These are phyloP conservation scores for Cryptosporidium viatorum DNA, from an alignment of 169 alveolate genomes.

Conservation along the genomic window DNA sequence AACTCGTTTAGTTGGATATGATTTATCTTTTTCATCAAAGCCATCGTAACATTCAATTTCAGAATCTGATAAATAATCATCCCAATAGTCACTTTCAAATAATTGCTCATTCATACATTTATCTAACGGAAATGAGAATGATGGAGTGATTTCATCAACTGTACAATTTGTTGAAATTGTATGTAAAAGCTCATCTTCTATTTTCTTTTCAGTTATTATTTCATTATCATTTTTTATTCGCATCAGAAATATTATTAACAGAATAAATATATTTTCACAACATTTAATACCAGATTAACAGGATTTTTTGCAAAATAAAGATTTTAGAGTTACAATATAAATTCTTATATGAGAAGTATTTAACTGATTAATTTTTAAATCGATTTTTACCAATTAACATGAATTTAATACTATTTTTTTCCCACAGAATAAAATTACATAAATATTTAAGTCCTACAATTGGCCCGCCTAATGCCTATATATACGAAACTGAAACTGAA, in stretches of 20 bases:
- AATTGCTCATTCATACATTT: neutral
- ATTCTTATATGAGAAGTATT: neutral
- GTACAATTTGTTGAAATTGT: constrained; percentile 25
- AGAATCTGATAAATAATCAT: constrained; percentile 62
- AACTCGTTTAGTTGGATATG: neutral
- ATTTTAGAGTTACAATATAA: neutral
- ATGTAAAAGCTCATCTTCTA: constrained; percentile 26
- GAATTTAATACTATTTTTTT: no score
- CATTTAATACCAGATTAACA: constrained; percentile 30
- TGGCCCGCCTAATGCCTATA: neutral
- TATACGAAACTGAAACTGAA: neutral
- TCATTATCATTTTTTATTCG: neutral
- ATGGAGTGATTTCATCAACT: neutral
- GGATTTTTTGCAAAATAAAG: constrained; percentile 1
- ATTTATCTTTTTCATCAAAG: neutral
- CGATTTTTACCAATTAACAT: neutral
- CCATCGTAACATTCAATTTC: neutral
- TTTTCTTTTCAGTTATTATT: constrained; percentile 4
- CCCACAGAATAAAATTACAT: neutral
- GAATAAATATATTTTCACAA: neutral
- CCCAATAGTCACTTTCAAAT: constrained; percentile 60
- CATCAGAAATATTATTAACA: neutral
- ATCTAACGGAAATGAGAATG: neutral
- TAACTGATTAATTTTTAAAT: no score
- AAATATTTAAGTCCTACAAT: no score